A percentile compares a stretch with the other conserved stretches of the same genome.
These are phyloP conservation scores for Candida ficus DNA, from an alignment of 805 yeast species.

Conservation along the genomic window DNA sequence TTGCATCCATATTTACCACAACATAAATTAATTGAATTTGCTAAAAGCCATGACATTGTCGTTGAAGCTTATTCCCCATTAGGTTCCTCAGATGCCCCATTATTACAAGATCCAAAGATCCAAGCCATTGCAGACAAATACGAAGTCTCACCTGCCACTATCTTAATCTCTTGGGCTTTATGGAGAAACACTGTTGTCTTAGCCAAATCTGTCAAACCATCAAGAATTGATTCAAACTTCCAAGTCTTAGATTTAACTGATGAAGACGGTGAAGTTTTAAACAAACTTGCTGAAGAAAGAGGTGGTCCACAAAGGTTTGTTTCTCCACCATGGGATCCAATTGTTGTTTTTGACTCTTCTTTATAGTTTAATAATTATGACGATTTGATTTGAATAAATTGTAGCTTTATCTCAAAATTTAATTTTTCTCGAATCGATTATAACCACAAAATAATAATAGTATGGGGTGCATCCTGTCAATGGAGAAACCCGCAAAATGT, in stretches of 20 bases:
- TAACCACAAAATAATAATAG: no score
- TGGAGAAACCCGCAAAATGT: no score
- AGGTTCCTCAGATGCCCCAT: slow-evolving; percentile 16
- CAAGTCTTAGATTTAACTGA: slow-evolving; percentile 28
- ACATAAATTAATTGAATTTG: slow-evolving; percentile 13
- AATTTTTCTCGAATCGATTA: no score
- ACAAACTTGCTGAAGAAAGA: slow-evolving; percentile 23
- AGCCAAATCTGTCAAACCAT: slow-evolving; percentile 43
- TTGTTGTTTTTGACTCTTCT: slow-evolving; percentile 31
- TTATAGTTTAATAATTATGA: not conserved
- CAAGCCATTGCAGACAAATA: slow-evolving; percentile 40
- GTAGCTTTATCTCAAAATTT: no score
- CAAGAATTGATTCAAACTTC: slow-evolving; percentile 36
- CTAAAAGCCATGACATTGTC: slow-evolving; percentile 12
- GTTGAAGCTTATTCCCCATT: slow-evolving; percentile 19
- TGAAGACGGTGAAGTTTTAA: slow-evolving; percentile 31
- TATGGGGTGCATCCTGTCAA: no score
- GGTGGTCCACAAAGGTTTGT: slow-evolving; percentile 27
- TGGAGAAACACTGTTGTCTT: slow-evolving; percentile 51
- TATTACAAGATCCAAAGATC: slow-evolving; percentile 34
- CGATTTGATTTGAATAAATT: no score
- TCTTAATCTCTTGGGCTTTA: slow-evolving; percentile 56
- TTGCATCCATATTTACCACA: slow-evolving; percentile 18
- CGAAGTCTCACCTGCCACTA: slow-evolving; percentile 40
- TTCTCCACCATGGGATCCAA: slow-evolving; percentile 20